phyloP scores from a whole-genome alignment of 169 alveolate genomes.

The Plasmodium gallinaceum region DNA sequence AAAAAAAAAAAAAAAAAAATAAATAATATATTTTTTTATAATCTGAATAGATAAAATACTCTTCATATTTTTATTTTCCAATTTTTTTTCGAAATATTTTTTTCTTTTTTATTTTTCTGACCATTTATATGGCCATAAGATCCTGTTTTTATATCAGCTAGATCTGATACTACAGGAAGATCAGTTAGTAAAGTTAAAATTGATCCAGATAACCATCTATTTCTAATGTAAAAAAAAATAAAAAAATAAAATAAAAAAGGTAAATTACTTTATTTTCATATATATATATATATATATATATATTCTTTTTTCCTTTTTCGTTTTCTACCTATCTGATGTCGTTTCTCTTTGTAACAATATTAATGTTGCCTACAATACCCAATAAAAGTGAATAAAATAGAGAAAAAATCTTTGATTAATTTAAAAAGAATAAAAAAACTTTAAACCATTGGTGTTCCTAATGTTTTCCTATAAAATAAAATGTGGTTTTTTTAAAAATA shows the following conservation, averaged over 20 bases:
- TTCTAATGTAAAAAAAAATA: slow-evolving; percentile 20
- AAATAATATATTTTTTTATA: too few relatives aligned
- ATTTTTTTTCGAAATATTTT: background rate
- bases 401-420: too few relatives aligned
- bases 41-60: background rate
- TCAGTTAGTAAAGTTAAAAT: slow-evolving; percentile 82
- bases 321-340: slow-evolving; percentile 61
- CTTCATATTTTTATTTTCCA: background rate
- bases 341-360: slow-evolving; percentile 69
- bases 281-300: background rate
- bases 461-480: slow-evolving; percentile 32
- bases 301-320: background rate
- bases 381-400: background rate
- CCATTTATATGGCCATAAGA: slow-evolving; percentile 87
- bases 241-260: background rate
- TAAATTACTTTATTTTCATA: background rate
- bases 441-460: slow-evolving; percentile 75
- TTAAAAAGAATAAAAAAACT: slow-evolving; percentile 8
- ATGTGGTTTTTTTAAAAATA: background rate
- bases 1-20: too few relatives aligned
- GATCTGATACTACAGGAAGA: slow-evolving; percentile 83
- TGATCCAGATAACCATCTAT: slow-evolving; percentile 82
- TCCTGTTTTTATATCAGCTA: slow-evolving; percentile 84
- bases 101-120: slow-evolving; percentile 2
- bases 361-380: slow-evolving; percentile 42